phyloP scores from a whole-genome alignment of 495 filamentous ascomycete genomes.

The Cryomyces minteri region DNA sequence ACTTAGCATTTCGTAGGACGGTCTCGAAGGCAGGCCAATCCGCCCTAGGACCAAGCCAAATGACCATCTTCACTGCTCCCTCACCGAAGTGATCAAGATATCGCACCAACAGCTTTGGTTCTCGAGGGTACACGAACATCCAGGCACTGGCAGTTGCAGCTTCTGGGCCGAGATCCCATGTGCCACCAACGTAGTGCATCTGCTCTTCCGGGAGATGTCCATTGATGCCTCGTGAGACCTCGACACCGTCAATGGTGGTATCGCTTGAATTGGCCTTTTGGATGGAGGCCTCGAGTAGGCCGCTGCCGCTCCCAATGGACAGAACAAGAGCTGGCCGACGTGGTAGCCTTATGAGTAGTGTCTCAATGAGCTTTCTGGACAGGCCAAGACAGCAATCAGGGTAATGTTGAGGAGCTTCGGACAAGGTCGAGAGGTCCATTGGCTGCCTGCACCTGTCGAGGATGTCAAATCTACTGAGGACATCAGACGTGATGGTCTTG shows the following conservation, averaged over 20 bases:
- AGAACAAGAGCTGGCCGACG: slow-evolving; percentile 21
- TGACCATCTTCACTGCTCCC: neutral
- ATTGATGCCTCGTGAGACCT: slow-evolving; percentile 26
- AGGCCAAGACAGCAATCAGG: slow-evolving; percentile 31
- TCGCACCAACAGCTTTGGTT: neutral
- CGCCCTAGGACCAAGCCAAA: slow-evolving; percentile 1
- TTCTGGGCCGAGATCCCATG: neutral
- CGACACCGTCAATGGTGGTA: slow-evolving; percentile 22
- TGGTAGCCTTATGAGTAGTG: slow-evolving; percentile 24
- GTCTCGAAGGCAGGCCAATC: neutral
- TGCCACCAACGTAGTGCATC: neutral
- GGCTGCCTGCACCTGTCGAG: too few relatives aligned
- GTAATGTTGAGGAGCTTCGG: neutral
- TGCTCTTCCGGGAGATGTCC: slow-evolving; percentile 21
- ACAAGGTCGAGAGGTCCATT: neutral
- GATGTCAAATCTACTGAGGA: too few relatives aligned
- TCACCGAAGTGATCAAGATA: neutral
- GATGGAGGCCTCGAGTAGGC: slow-evolving; percentile 32
- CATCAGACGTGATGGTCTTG: too few relatives aligned
- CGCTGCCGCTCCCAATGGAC: slow-evolving; percentile 36
- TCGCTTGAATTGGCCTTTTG: slow-evolving; percentile 6
- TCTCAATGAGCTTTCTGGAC: slow-evolving; percentile 23
- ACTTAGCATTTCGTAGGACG: neutral
- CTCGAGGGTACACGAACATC: slow-evolving; percentile 1
- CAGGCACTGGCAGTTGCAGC: neutral